Evolutionary conservation across 176 grass and related monocot genomes (phyloP), one percentile per base, ranked within the genome.

Genomic region (Miscanthus lutarioriparius): DNA sequence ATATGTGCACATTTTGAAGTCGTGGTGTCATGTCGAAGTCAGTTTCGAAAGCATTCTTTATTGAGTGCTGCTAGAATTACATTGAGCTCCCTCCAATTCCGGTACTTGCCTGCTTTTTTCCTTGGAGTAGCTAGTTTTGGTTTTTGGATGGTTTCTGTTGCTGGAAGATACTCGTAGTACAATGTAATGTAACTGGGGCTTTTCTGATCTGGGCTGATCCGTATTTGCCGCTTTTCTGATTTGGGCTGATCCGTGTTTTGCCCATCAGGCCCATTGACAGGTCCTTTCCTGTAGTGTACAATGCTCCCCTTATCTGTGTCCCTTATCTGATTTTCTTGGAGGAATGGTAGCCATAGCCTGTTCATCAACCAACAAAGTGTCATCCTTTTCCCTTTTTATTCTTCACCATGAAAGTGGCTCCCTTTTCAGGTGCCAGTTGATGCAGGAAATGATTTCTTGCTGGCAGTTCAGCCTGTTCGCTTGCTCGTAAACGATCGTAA

Each of bases 401-500:
- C 10, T 13, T 14, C 9, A 43, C 11, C 20, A 25, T 25, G 20
- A 71, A 71, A 43, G 68, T 25, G 3, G 56, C 59, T 66, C 22
- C 6, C 13, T 48, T 47, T 71, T 14, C 77, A 70, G 64, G 72
- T 71, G 51, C 10, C 6, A 19, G 3, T 70, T 9, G 65, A 76
- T 70, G 82, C 51, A 17, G 30, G 23, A 43, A 89, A 85, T 76
- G 77, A 85, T 89, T 69, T 71, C 64, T 20, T 43, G 64, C 33
- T 26, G 12, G 35, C 48, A 26, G n/a, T 69, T n/a, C n/a, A n/a
- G n/a, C n/a, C n/a, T n/a, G n/a, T n/a, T n/a, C n/a, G n/a, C n/a
- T n/a, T n/a, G n/a, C n/a, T n/a, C n/a, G n/a, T n/a, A n/a, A n/a
- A n/a, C n/a, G n/a, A n/a, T n/a, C n/a, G n/a, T n/a, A n/a, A n/a